Evolutionary conservation across 345 rosid species (phyloP), one percentile per base, ranked within the genome.

Genomic region (Physaria fendleri): DNA sequence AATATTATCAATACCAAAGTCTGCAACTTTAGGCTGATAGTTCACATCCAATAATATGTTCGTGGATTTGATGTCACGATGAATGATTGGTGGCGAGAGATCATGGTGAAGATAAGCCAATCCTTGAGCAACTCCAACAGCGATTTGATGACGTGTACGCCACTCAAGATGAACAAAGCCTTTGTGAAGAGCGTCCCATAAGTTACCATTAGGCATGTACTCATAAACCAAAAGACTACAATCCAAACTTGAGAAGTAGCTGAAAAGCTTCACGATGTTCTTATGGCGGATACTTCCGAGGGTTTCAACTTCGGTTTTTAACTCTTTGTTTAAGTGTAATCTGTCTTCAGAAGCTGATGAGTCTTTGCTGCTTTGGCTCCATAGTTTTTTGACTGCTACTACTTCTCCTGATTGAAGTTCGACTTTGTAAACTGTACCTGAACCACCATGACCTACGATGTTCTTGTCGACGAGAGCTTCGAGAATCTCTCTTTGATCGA

Each of bases 1-100:
- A n/a, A n/a, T n/a, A n/a, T n/a, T n/a, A n/a, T n/a, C 98, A 56
- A 88, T 79, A 53, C 96, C 98, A 23, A 92, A 92, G 60, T 92
- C 96, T 28, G 98, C 98, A 40, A 92, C 85, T 67, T 88, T 88
- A 17, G 98, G 88, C 77, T 79, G 85, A 72, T 74, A 82, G 56
- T 85, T 77, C 20, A 77, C 69, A 62, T 92, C 96, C 1, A 92
- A 71, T 18, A 92, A 72, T 68, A 92, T 79, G 71, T 92, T 92
- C 66, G 96, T 84, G 0, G 98, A 80, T 71, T 92, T 92, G 71
- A 92, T 84, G 73, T 92, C 98, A 51, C 98, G 75, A 74, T 92
- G 98, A 63, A 92, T 82, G 41, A 92, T 84, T 5, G 96, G 82
- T 1, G 73, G 74, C 25, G 76, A 51, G 33, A 88, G 83, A 75